phyloP scores from a whole-genome alignment of 139 green algal species.

The Chlamydomonas sphaeroides region DNA sequence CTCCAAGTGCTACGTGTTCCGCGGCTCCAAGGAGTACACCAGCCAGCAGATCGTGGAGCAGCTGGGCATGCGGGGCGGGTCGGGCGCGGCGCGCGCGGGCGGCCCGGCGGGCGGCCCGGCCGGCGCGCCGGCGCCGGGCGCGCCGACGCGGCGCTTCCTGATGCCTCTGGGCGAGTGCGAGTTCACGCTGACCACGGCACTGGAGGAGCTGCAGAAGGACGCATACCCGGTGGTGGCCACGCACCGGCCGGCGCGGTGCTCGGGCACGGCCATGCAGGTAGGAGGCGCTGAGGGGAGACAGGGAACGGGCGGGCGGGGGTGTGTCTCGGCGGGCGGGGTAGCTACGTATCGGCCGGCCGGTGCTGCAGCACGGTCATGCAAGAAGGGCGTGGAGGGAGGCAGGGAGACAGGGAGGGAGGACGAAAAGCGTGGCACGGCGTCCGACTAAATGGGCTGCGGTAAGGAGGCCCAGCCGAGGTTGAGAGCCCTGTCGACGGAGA shows the following conservation, averaged over 20 bases:
- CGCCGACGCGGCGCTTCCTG: conserved; percentile 56
- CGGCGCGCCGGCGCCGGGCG: conserved; percentile 19
- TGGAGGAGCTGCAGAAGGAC: conserved; percentile 92
- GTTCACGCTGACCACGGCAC: conserved; percentile 86
- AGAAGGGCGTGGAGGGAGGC: too few relatives aligned
- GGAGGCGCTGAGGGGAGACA: not conserved
- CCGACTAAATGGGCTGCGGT: too few relatives aligned
- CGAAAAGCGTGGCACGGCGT: too few relatives aligned
- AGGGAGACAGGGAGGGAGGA: too few relatives aligned
- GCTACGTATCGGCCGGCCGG: too few relatives aligned
- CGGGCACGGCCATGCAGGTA: conserved; percentile 91
- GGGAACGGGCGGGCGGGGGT: too few relatives aligned
- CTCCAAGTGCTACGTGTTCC: conserved; percentile 94
- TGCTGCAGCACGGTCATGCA: too few relatives aligned
- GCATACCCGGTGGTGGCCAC: conserved; percentile 82
- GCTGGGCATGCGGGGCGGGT: conserved; percentile 73
- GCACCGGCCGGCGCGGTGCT: conserved; percentile 85
- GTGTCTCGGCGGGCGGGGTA: too few relatives aligned
- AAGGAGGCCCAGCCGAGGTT: too few relatives aligned
- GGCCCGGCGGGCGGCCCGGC: not conserved
- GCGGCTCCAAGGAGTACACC: conserved; percentile 91
- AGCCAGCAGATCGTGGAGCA: conserved; percentile 71
- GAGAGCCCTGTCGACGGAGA: too few relatives aligned
- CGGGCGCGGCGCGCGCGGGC: conserved; percentile 10
- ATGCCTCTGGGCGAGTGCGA: conserved; percentile 92